Conservation (phyloP, 2,329 filamentous ascomycete species). For the Lomentospora prolificans region DNA sequence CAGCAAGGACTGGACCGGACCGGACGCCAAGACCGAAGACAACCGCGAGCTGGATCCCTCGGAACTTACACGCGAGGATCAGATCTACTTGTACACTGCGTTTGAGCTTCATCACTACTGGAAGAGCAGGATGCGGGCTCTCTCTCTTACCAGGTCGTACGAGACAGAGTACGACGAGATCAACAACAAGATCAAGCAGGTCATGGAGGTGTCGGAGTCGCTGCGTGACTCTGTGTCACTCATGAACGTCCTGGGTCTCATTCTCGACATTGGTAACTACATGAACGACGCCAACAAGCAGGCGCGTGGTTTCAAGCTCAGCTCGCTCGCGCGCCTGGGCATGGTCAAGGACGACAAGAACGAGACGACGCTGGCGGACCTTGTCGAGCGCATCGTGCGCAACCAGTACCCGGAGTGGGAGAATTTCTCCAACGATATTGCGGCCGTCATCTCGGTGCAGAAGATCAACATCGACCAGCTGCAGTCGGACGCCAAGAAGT, state of each 20-base stretch:
- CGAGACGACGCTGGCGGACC: conserved; percentile 86
- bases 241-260: conserved; percentile 92
- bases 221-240: conserved; percentile 83
- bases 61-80: conserved; percentile 89
- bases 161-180: conserved; percentile 90
- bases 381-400: conserved; percentile 92
- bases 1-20: conserved; percentile 90
- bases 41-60: conserved; percentile 70
- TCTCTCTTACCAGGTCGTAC: conserved; percentile 72
- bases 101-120: conserved; percentile 96
- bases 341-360: conserved; percentile 99
- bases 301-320: conserved; percentile 94
- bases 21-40: conserved; percentile 64
- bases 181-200: conserved; percentile 69
- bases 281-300: conserved; percentile 99
- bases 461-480: conserved; percentile 95
- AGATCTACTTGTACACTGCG: conserved; percentile 86
- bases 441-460: conserved; percentile 64
- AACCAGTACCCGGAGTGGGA: conserved; percentile 97
- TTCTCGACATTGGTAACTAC: conserved; percentile 97
- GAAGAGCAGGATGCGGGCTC: conserved; percentile 92
- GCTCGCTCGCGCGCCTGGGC: conserved; percentile 79
- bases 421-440: conserved; percentile 74
- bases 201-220: conserved; percentile 82
- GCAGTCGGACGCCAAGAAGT: conserved; percentile 75